Evolutionary conservation across 1,139 yeast genomes (phyloP).

Genomic region (Pichia sp.): DNA sequence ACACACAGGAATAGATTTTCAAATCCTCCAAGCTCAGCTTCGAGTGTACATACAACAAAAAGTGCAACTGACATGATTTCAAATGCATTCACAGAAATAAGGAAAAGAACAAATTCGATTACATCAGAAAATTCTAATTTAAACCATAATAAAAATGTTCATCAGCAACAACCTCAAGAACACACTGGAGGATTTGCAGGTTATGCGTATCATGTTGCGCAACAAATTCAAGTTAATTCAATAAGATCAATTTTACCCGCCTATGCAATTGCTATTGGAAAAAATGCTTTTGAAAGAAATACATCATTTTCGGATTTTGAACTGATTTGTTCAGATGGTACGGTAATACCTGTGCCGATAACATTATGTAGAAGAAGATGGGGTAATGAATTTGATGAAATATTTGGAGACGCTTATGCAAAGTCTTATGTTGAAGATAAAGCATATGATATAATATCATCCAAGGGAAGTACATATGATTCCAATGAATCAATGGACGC

Average conservation of each 20-base stretch:
- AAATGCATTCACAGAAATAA: neutral
- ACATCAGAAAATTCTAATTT: constrained; percentile 5
- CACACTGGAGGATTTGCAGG: constrained; percentile 42
- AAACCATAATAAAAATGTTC: neutral
- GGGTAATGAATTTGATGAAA: constrained; percentile 62
- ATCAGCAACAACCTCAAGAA: constrained; percentile 1
- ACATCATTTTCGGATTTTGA: constrained; percentile 65
- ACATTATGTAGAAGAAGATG: constrained; percentile 61
- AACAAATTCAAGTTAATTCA: constrained; percentile 58
- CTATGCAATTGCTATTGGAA: constrained; percentile 68
- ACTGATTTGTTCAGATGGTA: constrained; percentile 60
- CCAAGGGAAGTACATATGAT: constrained; percentile 4
- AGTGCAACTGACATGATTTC: neutral
- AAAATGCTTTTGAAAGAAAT: constrained; percentile 67
- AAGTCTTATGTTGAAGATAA: constrained; percentile 44
- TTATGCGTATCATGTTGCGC: constrained; percentile 73
- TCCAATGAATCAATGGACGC: constrained; percentile 10
- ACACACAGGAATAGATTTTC: neutral
- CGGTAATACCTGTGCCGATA: constrained; percentile 55
- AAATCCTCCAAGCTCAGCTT: neutral
- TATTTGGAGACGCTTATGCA: constrained; percentile 59
- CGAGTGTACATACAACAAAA: neutral
- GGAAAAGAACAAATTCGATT: constrained; percentile 3
- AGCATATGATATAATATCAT: constrained; percentile 7
- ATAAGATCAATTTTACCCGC: constrained; percentile 67